A percentile compares a stretch with the other conserved stretches of the same genome.
phyloP scores from a whole-genome alignment of 2,329 filamentous ascomycete genomes.

The Periconia digitata region DNA sequence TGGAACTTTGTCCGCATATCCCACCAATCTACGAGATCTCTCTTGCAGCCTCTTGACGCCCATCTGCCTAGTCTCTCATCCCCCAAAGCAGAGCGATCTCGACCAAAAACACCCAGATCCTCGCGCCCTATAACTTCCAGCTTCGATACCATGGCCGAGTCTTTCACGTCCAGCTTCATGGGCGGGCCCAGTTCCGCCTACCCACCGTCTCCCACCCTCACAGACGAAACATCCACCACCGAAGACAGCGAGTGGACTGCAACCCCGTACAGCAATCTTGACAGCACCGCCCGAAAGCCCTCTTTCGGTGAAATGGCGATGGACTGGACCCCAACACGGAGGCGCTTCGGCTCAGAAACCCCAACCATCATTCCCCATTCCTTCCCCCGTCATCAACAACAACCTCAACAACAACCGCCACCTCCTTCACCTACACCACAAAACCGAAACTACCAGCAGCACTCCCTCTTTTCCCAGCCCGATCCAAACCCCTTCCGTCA shows the following conservation, averaged over 20 bases:
- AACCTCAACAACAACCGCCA: constrained; percentile 8
- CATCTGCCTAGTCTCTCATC: constrained; percentile 23
- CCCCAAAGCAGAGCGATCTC: constrained; percentile 18
- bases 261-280: constrained; percentile 22
- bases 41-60: constrained; percentile 26
- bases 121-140: constrained; percentile 26
- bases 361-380: constrained; percentile 25
- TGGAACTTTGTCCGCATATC: constrained; percentile 61
- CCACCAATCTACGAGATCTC: constrained; percentile 43
- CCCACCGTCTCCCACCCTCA: constrained; percentile 38
- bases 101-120: constrained; percentile 26
- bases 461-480: constrained; percentile 26
- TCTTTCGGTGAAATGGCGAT: constrained; percentile 57
- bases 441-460: constrained; percentile 7
- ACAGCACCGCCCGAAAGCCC: constrained; percentile 6
- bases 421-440: constrained; percentile 5
- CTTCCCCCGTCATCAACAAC: constrained; percentile 17
- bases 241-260: constrained; percentile 25
- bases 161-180: constrained; percentile 45
- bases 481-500: constrained; percentile 66
- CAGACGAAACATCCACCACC: constrained; percentile 22
- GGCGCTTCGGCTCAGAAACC: constrained; percentile 41
- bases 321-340: constrained; percentile 69
- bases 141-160: constrained; percentile 39
- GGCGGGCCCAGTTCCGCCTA: constrained; percentile 22